Conservation (phyloP, 73 alveolate genomes). For the Durusdinium trenchii region DNA sequence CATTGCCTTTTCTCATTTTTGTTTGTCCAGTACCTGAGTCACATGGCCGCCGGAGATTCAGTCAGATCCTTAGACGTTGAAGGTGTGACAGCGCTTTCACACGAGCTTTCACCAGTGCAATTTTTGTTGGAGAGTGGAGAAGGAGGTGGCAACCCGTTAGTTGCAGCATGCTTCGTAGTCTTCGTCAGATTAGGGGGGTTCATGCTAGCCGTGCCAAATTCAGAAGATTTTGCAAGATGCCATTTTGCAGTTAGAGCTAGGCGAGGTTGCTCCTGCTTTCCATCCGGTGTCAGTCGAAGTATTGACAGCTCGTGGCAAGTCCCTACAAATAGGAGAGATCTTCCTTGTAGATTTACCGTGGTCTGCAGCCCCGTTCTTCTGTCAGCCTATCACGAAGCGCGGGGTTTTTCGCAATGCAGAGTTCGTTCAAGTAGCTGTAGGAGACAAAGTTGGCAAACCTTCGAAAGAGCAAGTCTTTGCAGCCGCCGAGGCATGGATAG, state of each 20-base stretch:
- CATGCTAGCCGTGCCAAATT: conserved; percentile 39
- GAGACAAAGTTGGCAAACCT: background rate
- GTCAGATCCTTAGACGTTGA: background rate
- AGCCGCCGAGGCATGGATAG: background rate
- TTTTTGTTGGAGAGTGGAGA: background rate
- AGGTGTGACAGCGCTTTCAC: background rate
- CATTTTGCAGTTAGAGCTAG: background rate
- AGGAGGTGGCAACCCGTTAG: background rate
- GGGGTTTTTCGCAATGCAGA: background rate
- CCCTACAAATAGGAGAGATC: background rate
- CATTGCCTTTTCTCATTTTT: too few species aligned
- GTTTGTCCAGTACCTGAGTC: background rate
- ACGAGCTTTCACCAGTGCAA: too few species aligned
- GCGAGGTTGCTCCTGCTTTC: background rate
- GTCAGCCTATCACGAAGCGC: background rate
- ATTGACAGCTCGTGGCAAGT: background rate
- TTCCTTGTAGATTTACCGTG: background rate
- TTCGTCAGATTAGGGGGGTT: background rate
- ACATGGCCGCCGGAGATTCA: background rate
- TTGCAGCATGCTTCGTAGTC: conserved; percentile 17
- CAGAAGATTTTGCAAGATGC: background rate
- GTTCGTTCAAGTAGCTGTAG: background rate
- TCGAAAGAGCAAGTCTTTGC: background rate
- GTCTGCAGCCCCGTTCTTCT: background rate
- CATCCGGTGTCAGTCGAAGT: background rate